These are phyloP conservation scores for Sideroxylon spinosum DNA, from an alignment of 179 eudicot genomes.

Conservation along the genomic window DNA sequence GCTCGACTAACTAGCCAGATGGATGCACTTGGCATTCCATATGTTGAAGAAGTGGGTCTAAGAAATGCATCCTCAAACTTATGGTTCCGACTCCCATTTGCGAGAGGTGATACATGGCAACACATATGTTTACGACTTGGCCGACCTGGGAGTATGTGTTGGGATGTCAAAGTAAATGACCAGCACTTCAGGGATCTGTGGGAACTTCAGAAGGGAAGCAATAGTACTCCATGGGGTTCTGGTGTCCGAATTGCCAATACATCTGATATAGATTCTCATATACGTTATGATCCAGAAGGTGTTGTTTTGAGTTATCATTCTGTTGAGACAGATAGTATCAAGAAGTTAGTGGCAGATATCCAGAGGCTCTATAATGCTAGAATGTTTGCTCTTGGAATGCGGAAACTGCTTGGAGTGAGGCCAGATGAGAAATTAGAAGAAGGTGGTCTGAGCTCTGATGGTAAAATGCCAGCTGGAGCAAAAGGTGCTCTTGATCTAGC, in stretches of 20 bases:
- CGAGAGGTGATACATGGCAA: slow-evolving; percentile 71
- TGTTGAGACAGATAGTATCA: slow-evolving; percentile 85
- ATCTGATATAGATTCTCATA: slow-evolving; percentile 90
- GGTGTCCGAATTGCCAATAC: slow-evolving; percentile 90
- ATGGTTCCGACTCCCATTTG: slow-evolving; percentile 85
- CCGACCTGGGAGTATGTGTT: slow-evolving; percentile 84
- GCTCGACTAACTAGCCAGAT: slow-evolving; percentile 90
- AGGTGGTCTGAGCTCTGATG: slow-evolving; percentile 38
- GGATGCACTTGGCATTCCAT: slow-evolving; percentile 85
- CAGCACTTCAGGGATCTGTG: slow-evolving; percentile 90
- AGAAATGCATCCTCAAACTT: slow-evolving; percentile 69
- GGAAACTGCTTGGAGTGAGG: slow-evolving; percentile 72
- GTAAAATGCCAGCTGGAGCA: slow-evolving; percentile 38
- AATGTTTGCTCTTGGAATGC: slow-evolving; percentile 92
- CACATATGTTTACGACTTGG: slow-evolving; percentile 87
- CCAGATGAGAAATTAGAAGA: slow-evolving; percentile 67
- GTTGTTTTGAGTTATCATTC: slow-evolving; percentile 79
- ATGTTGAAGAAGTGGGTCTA: slow-evolving; percentile 78
- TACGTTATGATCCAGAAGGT: slow-evolving; percentile 87
- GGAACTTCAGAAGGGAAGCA: slow-evolving; percentile 89
- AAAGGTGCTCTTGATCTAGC: slow-evolving; percentile 49
- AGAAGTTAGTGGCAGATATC: slow-evolving; percentile 87
- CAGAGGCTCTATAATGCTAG: slow-evolving; percentile 86
- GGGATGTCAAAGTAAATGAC: slow-evolving; percentile 97
- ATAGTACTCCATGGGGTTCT: slow-evolving; percentile 78